Conservation (phyloP, 179 eudicot genomes). For the Gypsophila paniculata region DNA sequence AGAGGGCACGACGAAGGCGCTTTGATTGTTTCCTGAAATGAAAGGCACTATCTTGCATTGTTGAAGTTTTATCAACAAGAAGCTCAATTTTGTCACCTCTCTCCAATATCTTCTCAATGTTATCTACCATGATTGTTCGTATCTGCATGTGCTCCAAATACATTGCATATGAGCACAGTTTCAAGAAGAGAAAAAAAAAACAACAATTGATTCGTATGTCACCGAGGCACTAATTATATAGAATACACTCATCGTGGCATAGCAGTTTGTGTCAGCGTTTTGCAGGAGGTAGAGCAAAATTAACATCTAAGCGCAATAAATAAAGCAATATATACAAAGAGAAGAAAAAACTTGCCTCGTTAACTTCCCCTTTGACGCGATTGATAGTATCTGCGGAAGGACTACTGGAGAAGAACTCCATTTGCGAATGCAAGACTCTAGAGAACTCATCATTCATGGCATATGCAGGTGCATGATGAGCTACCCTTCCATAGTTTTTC, state of each 20-base stretch:
- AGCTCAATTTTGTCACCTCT: constrained; percentile 95
- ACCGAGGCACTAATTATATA: neutral
- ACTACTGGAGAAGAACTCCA: constrained; percentile 92
- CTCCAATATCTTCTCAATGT: constrained; percentile 87
- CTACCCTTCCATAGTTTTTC: constrained; percentile 85
- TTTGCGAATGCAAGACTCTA: constrained; percentile 88
- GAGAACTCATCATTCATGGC: constrained; percentile 98
- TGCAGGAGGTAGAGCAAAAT: neutral
- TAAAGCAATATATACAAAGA: neutral
- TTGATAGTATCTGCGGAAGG: constrained; percentile 90
- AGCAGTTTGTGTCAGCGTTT: neutral
- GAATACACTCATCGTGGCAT: neutral
- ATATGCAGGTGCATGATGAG: constrained; percentile 77
- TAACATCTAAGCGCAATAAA: neutral
- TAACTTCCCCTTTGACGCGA: constrained; percentile 89
- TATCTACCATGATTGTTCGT: constrained; percentile 91
- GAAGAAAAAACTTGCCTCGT: constrained; percentile 54
- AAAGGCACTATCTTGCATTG: constrained; percentile 90
- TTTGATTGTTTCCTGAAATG: constrained; percentile 93
- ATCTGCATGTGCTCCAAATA: constrained; percentile 42
- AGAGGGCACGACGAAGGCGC: constrained; percentile 79
- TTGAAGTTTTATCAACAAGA: constrained; percentile 89
- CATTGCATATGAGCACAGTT: neutral
- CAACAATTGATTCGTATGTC: neutral
- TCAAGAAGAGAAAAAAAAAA: neutral